Base-by-base conservation (phyloP, 2,329 filamentous ascomycete species). In the Tolypocladium album region DNA sequence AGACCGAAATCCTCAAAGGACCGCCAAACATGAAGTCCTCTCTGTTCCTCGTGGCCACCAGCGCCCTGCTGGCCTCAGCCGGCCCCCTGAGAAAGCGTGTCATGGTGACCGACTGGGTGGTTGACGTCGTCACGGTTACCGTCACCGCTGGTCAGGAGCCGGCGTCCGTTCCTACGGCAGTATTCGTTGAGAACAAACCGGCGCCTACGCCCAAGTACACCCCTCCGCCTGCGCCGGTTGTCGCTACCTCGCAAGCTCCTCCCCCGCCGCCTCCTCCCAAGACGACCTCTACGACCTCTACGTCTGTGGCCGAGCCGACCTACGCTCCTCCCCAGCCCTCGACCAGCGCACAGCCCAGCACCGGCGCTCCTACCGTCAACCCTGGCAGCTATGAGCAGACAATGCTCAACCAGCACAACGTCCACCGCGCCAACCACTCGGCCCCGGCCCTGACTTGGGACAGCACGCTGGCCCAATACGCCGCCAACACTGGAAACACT, bases 351-450 rank as follows among this genome's bases (percentile, higher is more conserved):
- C 53, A 36, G 34, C 34, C 34, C 34, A 36, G 34, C 34, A 6
- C 34, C n/a, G 13, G 40, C 39, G 20, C 58, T 20, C 24, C 58
- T 15, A 12, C 31, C 27, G 53, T 24, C 59, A 56, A 62, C 45
- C n/a, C 50, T 42, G 60, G 60, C 50, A 64, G 72, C 59, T 75
- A 78, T 61, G 42, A 67, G 60, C 71, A 71, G 60, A 70, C 74
- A 17, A 80, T 81, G 57, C 67, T 93, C 57, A 79, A 86, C 67
- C 84, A 90, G 71, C 94, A 97, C 86, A 97, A 97, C 78, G 69
- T 88, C 58, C 90, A 94, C 76, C 92, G 94, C 64, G 72, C 79
- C 69, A 95, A 94, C 78, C 91, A 97, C 82, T 88, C 87, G 22
- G 85, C 85, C 42, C 69, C 75, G 27, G 81, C 77, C 53, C 70